phyloP scores from a whole-genome alignment of 176 grass and related monocot genomes.

The Poa pratensis region DNA sequence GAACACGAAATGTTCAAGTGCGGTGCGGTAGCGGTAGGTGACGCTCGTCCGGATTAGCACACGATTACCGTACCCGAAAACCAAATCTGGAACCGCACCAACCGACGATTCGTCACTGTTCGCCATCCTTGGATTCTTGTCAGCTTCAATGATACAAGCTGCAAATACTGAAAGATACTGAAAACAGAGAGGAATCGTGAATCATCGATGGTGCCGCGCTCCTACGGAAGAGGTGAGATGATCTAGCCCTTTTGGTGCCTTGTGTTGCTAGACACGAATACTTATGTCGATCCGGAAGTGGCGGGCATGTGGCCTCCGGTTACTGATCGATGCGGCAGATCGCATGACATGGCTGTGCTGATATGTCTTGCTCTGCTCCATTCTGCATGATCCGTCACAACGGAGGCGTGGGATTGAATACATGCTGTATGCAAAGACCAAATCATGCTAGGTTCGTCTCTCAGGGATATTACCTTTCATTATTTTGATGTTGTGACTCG shows the following conservation, averaged over 20 bases:
- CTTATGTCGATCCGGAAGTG: neutral
- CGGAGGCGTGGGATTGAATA: neutral
- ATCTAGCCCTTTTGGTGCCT: neutral
- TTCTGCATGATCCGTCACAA: neutral
- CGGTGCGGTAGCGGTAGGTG: neutral
- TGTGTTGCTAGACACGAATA: neutral
- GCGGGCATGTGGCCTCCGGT: neutral
- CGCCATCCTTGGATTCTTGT: neutral
- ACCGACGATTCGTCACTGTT: constrained; percentile 6
- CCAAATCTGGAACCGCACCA: constrained; percentile 28
- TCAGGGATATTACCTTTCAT: neutral
- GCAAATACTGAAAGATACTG: neutral
- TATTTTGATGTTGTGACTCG: neutral
- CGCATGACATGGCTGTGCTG: neutral
- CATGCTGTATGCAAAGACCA: neutral
- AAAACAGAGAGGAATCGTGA: neutral
- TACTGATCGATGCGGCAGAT: constrained; percentile 21
- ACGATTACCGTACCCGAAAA: neutral
- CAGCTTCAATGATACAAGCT: too few species aligned
- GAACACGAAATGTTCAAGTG: neutral
- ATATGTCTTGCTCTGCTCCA: neutral
- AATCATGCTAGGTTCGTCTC: neutral
- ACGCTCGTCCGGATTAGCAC: constrained; percentile 19
- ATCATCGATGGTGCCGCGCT: neutral
- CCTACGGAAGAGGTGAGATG: constrained; percentile 8